phyloP scores from a whole-genome alignment of 371 early-diverging fungal genomes.

The Mortierella sp. region DNA sequence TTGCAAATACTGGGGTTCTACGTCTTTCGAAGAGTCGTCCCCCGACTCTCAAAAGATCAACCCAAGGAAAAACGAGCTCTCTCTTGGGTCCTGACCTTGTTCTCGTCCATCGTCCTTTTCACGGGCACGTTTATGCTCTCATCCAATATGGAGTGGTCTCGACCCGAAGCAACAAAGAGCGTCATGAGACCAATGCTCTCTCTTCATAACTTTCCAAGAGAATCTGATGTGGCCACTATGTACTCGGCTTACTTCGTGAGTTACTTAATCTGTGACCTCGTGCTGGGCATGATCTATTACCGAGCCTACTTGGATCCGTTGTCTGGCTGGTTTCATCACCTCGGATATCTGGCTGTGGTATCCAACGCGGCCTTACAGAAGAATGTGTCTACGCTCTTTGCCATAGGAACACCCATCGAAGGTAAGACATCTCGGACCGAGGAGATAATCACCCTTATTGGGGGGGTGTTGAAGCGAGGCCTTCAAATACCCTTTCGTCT shows the following conservation, averaged over 20 bases:
- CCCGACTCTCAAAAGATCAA: slow-evolving; percentile 3
- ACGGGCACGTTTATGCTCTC: slow-evolving; percentile 38
- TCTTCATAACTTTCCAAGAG: slow-evolving; percentile 29
- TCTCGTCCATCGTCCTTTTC: slow-evolving; percentile 42
- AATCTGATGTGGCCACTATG: slow-evolving; percentile 25
- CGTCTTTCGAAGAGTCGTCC: slow-evolving; percentile 19
- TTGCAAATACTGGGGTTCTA: slow-evolving; percentile 34
- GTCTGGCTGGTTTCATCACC: slow-evolving; percentile 69
- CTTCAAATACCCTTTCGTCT: too few relatives aligned
- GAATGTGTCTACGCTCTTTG: slow-evolving; percentile 37
- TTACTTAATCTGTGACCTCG: slow-evolving; percentile 60
- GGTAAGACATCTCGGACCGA: slow-evolving; percentile 18
- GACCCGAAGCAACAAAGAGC: too few relatives aligned
- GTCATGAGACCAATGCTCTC: slow-evolving; percentile 12
- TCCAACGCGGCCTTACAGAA: slow-evolving; percentile 30
- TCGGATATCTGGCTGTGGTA: slow-evolving; percentile 54
- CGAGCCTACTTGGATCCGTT: slow-evolving; percentile 58
- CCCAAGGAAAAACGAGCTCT: slow-evolving; percentile 20
- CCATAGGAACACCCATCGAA: slow-evolving; percentile 48
- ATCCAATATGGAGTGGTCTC: slow-evolving; percentile 31
- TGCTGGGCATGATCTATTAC: slow-evolving; percentile 59
- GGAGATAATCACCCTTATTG: too few relatives aligned
- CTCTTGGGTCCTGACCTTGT: slow-evolving; percentile 40
- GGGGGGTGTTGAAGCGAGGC: too few relatives aligned
- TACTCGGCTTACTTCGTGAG: slow-evolving; percentile 50